A percentile compares a stretch with the other conserved stretches of the same genome.
These are phyloP conservation scores for Didymella pinodella DNA, from an alignment of 2,329 filamentous ascomycete genomes.

Conservation along the genomic window DNA sequence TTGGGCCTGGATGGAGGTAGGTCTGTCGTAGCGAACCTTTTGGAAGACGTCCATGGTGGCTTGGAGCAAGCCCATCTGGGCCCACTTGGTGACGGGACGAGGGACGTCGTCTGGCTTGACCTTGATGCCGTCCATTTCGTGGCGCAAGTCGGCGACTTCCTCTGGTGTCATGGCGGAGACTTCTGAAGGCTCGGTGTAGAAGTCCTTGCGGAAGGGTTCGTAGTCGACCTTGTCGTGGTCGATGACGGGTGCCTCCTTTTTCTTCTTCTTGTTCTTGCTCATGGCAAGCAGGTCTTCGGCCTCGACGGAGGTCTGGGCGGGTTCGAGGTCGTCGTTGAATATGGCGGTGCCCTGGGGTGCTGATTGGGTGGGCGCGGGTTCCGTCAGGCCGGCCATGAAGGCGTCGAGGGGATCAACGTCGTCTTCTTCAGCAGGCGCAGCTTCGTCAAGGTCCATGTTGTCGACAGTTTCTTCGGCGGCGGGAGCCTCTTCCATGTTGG, in stretches of 20 bases:
- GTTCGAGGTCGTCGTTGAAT: conserved; percentile 84
- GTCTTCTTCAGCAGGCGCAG: conserved; percentile 65
- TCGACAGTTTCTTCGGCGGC: conserved; percentile 44
- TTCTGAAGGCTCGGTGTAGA: conserved; percentile 91
- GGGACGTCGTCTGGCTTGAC: conserved; percentile 79
- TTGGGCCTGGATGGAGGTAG: conserved; percentile 94
- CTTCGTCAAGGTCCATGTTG: conserved; percentile 65
- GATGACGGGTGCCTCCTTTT: conserved; percentile 90
- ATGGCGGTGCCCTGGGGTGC: conserved; percentile 79
- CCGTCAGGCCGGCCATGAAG: conserved; percentile 81
- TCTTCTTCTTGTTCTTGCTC: conserved; percentile 77
- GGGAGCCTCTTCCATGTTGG: conserved; percentile 53
- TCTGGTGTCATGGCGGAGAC: conserved; percentile 82
- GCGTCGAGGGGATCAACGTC: conserved; percentile 90
- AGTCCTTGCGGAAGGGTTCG: conserved; percentile 87
- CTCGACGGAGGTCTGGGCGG: conserved; percentile 68
- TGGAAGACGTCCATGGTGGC: conserved; percentile 87
- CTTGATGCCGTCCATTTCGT: conserved; percentile 95
- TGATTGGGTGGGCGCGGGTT: conserved; percentile 52
- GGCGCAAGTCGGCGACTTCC: conserved; percentile 79
- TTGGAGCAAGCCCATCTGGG: conserved; percentile 88
- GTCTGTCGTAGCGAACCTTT: conserved; percentile 81
- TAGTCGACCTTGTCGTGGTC: conserved; percentile 89
- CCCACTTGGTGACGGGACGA: conserved; percentile 95
- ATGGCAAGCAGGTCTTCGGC: conserved; percentile 61